Evolutionary conservation across 345 rosid genomes (phyloP), one percentile per base, ranked within the genome.

Genomic region (Euphorbia tirucalli): DNA sequence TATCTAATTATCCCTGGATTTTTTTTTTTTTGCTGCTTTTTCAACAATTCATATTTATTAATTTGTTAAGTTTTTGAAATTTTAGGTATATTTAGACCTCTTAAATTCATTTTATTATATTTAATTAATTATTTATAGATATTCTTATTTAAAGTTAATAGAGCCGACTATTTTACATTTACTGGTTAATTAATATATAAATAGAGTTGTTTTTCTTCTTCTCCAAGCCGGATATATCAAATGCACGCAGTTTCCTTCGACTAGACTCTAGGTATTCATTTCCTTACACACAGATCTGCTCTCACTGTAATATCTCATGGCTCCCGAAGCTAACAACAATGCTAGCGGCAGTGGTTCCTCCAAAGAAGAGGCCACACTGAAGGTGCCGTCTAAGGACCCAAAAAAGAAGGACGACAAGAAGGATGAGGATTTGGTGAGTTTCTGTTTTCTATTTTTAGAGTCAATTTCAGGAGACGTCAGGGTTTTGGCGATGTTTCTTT

Each of bases 361-460:
- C 72, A 84, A 78, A 39, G 93, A 85, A 24, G 87, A 90, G 79
- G 77, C 89, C 30, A 2, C 87, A 59, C 60, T 41, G 57, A 92
- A 92, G 77, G 87, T 80, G 43, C 96, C 93, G 50, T 61, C 92
- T 13, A 93, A 93, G 80, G 98, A 91, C 77, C 84, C 85, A 3
- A 92, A 94, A 85, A 94, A 87, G 91, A 90, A 87, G 77, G 96
- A 91, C 56, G 98, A 89, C 50, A 91, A 91, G 78, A 93, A 90
- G 80, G 96, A 93, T 7, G 97, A 94, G 70, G 97, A 92, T 82
- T 82, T 94, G 82, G 97, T 92, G 65, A 84, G 86, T 71, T 58
- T 19, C 25, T 37, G 4, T 16, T 30, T 56, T 35, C 15, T 13
- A 30, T 30, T 28, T 59, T 52, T 67, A 25, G n/a, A n/a, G n/a